Percentiles rank a stretch among this genome's conserved stretches.
Evolutionary conservation across 768 basidiomycete genomes (phyloP).

Genomic region (Hypholoma fasciculare): DNA sequence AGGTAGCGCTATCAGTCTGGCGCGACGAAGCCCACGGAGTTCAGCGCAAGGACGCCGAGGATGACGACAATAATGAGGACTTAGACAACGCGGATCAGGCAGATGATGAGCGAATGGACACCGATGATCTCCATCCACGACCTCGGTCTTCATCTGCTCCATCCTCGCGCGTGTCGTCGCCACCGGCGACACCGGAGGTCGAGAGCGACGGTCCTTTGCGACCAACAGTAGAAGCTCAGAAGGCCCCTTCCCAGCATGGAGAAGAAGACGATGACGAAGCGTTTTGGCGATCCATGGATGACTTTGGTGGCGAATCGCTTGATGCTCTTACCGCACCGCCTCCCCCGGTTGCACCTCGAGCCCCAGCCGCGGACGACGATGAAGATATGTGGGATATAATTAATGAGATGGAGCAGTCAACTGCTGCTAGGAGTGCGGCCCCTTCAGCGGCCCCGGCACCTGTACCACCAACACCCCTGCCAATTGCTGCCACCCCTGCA

Average conservation of each 20-base stretch:
- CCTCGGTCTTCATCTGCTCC: slow-evolving; percentile 20
- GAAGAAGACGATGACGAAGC: slow-evolving; percentile 53
- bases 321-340: slow-evolving; percentile 15
- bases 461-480: no score
- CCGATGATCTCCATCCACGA: slow-evolving; percentile 10
- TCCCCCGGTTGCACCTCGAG: slow-evolving; percentile 17
- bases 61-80: slow-evolving; percentile 20
- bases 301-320: slow-evolving; percentile 36
- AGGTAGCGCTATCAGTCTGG: slow-evolving; percentile 80
- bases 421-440: not conserved
- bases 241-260: slow-evolving; percentile 8
- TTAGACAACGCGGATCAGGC: slow-evolving; percentile 14
- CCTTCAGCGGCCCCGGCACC: no score
- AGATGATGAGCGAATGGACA: slow-evolving; percentile 13
- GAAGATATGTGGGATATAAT: slow-evolving; percentile 78
- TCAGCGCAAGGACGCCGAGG: slow-evolving; percentile 21
- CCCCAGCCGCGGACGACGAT: slow-evolving; percentile 39
- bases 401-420: slow-evolving; percentile 47
- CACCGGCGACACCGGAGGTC: slow-evolving; percentile 14
- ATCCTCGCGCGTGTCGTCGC: slow-evolving; percentile 21
- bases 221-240: slow-evolving; percentile 5
- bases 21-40: slow-evolving; percentile 58
- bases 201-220: slow-evolving; percentile 12
- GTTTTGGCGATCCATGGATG: slow-evolving; percentile 68
- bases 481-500: not conserved